These are phyloP conservation scores for Botrytis aclada DNA, from an alignment of 2,329 filamentous ascomycete species.

Conservation along the genomic window DNA sequence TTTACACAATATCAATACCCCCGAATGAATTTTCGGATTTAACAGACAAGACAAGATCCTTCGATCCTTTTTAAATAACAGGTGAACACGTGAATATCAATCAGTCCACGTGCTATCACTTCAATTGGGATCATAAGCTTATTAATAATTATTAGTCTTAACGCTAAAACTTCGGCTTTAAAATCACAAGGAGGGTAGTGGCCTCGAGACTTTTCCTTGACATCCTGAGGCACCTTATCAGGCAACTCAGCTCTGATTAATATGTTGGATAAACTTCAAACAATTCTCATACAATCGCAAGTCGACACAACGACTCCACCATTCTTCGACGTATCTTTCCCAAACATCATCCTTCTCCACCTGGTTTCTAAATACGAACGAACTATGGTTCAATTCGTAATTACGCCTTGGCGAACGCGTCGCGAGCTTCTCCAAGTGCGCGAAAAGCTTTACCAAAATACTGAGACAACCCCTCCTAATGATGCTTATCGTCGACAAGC, in stretches of 20 bases:
- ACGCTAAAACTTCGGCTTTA: background rate
- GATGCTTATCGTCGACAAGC: constrained; percentile 51
- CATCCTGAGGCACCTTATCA: background rate
- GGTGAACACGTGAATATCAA: background rate
- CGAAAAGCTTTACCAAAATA: constrained; percentile 56
- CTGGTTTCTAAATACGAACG: background rate
- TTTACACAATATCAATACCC: constrained; percentile 1
- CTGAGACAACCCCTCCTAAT: constrained; percentile 44
- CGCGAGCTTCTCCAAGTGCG: constrained; percentile 65
- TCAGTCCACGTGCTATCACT: background rate
- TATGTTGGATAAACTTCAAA: constrained; percentile 1
- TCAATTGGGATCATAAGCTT: background rate
- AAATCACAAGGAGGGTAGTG: background rate
- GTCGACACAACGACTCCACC: background rate
- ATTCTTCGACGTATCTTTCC: background rate
- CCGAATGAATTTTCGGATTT: background rate
- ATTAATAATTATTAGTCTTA: background rate
- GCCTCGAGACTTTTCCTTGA: background rate
- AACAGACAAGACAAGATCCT: background rate
- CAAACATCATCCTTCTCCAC: background rate
- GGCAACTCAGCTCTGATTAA: background rate
- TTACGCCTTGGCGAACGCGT: constrained; percentile 69
- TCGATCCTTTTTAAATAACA: background rate
- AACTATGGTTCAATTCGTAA: constrained; percentile 65
- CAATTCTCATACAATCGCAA: background rate